Percentiles rank a stretch among this genome's conserved stretches.
Conservation (phyloP, 441 rosid genomes). For the Jatropha multifida region DNA sequence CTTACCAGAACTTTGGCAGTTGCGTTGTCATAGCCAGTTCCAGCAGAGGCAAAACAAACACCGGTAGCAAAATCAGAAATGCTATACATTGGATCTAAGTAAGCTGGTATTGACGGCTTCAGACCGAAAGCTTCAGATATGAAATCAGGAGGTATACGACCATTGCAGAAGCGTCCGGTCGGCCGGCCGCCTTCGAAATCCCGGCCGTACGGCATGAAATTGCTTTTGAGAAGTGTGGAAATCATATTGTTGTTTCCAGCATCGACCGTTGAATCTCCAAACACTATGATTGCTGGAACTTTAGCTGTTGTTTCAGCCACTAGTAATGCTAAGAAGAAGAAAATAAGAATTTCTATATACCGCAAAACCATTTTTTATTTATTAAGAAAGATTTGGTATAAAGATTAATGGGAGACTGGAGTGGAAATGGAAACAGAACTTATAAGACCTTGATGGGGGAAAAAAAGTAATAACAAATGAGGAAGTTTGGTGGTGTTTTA, state of each 20-base stretch:
- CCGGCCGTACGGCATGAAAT: slow-evolving; percentile 70
- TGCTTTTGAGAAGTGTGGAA: slow-evolving; percentile 58
- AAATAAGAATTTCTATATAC: not conserved
- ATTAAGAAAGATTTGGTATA: not conserved
- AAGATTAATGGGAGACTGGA: too few species aligned
- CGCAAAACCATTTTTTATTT: not conserved
- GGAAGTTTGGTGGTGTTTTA: not conserved
- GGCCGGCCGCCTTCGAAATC: slow-evolving; percentile 59
- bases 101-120: slow-evolving; percentile 58
- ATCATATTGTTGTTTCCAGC: slow-evolving; percentile 63
- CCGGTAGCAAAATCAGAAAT: slow-evolving; percentile 65
- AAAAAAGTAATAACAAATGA: not conserved
- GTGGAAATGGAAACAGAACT: too few species aligned
- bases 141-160: slow-evolving; percentile 65
- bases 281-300: slow-evolving; percentile 63
- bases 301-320: slow-evolving; percentile 12
- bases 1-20: slow-evolving; percentile 63
- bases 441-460: too few species aligned
- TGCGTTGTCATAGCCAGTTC: slow-evolving; percentile 70
- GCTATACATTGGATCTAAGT: slow-evolving; percentile 57
- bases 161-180: slow-evolving; percentile 64
- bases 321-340: not conserved
- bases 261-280: slow-evolving; percentile 73
- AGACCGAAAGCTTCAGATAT: slow-evolving; percentile 67
- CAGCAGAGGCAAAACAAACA: slow-evolving; percentile 77